A percentile compares a stretch with the other conserved stretches of the same genome.
These are phyloP conservation scores for Adiantum capillusveneris DNA, from an alignment of 75 land plant species.

Conservation along the genomic window DNA sequence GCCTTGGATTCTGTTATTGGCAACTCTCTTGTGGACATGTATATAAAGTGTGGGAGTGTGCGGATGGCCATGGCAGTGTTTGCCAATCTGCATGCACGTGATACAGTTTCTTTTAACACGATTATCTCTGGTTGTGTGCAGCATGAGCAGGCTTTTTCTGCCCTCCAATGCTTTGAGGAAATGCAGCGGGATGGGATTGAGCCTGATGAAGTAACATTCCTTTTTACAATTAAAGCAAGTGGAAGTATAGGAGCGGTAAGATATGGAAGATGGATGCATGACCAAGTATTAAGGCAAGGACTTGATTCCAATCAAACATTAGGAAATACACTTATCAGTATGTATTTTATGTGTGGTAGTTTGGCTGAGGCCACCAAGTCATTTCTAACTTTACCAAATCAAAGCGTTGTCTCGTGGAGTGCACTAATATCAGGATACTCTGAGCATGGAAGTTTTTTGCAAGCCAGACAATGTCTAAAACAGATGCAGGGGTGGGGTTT, in stretches of 20 bases:
- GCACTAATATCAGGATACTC: conserved; percentile 4
- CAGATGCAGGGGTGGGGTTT: conserved; percentile 6
- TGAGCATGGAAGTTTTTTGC: conserved; percentile 3
- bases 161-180: conserved; percentile 22
- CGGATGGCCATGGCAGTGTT: conserved; percentile 16
- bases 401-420: conserved; percentile 50
- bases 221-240: conserved; percentile 36
- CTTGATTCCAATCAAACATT: conserved; percentile 26
- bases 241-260: conserved; percentile 15
- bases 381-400: conserved; percentile 33
- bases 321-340: conserved; percentile 45
- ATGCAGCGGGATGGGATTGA: conserved; percentile 30
- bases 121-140: conserved; percentile 46
- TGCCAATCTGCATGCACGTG: conserved; percentile 16
- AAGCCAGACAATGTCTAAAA: conserved; percentile 9
- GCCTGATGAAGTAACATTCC: conserved; percentile 47
- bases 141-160: conserved; percentile 20
- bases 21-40: conserved; percentile 35
- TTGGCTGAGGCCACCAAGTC: conserved; percentile 26
- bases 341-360: conserved; percentile 36
- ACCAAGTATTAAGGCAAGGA: conserved; percentile 21
- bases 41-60: conserved; percentile 39
- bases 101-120: conserved; percentile 36
- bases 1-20: conserved; percentile 11
- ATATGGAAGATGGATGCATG: conserved; percentile 42